Evolutionary conservation across 768 basidiomycete genomes (phyloP).

Genomic region (Kwoniella dejecticola): DNA sequence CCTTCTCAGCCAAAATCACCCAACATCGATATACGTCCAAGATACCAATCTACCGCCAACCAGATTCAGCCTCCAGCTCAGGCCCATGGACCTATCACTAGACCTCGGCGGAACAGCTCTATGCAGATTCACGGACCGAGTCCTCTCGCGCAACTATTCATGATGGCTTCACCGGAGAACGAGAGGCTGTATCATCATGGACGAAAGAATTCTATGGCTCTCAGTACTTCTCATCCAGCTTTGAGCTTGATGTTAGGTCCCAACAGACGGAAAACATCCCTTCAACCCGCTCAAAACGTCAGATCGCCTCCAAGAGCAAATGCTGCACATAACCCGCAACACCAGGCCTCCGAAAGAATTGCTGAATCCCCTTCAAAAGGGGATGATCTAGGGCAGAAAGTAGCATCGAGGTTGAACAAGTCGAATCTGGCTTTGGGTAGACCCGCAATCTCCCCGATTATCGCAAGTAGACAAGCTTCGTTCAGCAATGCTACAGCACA

Average conservation of each 20-base stretch:
- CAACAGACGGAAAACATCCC: neutral
- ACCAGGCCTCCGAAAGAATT: neutral
- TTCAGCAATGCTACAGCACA: neutral
- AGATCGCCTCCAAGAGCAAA: slow-evolving; percentile 1
- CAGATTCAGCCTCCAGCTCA: neutral
- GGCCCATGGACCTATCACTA: slow-evolving; percentile 9
- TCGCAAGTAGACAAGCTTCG: slow-evolving; percentile 18
- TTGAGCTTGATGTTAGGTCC: slow-evolving; percentile 19
- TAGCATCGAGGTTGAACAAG: slow-evolving; percentile 2
- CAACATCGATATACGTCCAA: slow-evolving; percentile 4
- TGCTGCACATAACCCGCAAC: neutral
- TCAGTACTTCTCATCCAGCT: slow-evolving; percentile 24
- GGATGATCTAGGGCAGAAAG: neutral
- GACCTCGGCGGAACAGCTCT: slow-evolving; percentile 43
- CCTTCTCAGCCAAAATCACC: slow-evolving; percentile 11
- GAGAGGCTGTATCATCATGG: slow-evolving; percentile 12
- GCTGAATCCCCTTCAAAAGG: neutral
- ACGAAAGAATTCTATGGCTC: slow-evolving; percentile 24
- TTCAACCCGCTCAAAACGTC: neutral
- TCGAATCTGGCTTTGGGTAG: neutral
- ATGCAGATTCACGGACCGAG: slow-evolving; percentile 50
- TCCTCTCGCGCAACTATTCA: slow-evolving; percentile 52
- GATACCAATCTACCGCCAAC: neutral
- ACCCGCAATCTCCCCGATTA: slow-evolving; percentile 26
- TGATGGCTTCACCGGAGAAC: slow-evolving; percentile 19